Conservation (phyloP, 1,139 yeast genomes). For the Hyphopichia fennica region DNA sequence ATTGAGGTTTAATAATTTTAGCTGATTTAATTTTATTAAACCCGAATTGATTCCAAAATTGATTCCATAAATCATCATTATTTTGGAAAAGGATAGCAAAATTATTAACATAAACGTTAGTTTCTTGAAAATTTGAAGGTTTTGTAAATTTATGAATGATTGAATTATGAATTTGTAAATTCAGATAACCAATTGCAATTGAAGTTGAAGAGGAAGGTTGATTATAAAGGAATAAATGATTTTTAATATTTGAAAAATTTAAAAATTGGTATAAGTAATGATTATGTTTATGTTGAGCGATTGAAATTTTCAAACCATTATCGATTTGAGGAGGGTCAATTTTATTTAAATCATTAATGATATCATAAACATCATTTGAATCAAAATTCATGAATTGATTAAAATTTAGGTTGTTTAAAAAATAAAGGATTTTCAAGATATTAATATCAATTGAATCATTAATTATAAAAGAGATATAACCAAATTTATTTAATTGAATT, state of each 20-base stretch:
- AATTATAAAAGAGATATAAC: conserved; percentile 28
- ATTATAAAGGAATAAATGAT: conserved; percentile 7
- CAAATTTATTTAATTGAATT: conserved; percentile 25
- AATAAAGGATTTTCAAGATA: conserved; percentile 31
- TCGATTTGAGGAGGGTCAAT: conserved; percentile 1
- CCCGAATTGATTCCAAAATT: conserved; percentile 45
- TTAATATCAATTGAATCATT: conserved; percentile 18
- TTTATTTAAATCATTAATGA: neutral
- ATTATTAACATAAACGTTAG: conserved; percentile 59
- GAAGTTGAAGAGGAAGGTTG: neutral
- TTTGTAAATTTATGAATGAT: conserved; percentile 16
- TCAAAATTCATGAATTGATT: conserved; percentile 23
- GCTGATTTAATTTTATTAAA: conserved; percentile 36
- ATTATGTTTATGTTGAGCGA: conserved; percentile 44
- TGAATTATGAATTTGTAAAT: conserved; percentile 8
- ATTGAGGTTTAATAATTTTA: conserved; percentile 45
- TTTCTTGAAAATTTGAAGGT: conserved; percentile 49
- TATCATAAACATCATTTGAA: conserved; percentile 20
- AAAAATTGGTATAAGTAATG: conserved; percentile 22
- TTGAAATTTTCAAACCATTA: conserved; percentile 24
- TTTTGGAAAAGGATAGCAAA: conserved; percentile 45
- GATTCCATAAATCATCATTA: conserved; percentile 38
- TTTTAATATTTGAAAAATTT: conserved; percentile 2
- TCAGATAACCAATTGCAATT: conserved; percentile 7
- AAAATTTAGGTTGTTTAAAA: conserved; percentile 27